Percentiles rank a stretch among this genome's conserved stretches.
Conservation (phyloP, 352 stramenopile species). For the Thraustochytrium striatum region DNA sequence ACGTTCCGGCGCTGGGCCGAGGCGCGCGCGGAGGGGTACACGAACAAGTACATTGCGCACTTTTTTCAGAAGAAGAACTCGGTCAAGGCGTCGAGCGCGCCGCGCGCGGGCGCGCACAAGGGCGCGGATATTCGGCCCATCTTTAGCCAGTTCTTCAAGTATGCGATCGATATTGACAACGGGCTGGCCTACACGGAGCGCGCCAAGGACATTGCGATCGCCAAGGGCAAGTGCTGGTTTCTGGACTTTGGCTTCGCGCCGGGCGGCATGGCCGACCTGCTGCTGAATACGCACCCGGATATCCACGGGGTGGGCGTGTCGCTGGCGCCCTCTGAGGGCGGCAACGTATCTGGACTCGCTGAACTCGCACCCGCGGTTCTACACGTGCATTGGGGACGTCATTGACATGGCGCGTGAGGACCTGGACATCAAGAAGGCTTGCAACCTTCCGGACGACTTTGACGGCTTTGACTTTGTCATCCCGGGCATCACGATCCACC, state of each 20-base stretch:
- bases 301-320: slow-evolving; percentile 33
- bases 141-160: slow-evolving; percentile 45
- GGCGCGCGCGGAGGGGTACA: slow-evolving; percentile 13
- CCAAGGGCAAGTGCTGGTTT: slow-evolving; percentile 24
- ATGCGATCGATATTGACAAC: slow-evolving; percentile 41
- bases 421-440: slow-evolving; percentile 18
- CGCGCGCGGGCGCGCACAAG: slow-evolving; percentile 20
- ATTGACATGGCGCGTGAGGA: slow-evolving; percentile 43
- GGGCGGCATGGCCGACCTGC: slow-evolving; percentile 35
- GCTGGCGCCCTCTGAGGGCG: slow-evolving; percentile 14
- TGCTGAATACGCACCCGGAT: slow-evolving; percentile 35
- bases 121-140: slow-evolving; percentile 37
- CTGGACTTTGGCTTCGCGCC: slow-evolving; percentile 45
- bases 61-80: slow-evolving; percentile 45
- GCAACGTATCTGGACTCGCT: slow-evolving; percentile 38
- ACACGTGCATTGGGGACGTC: slow-evolving; percentile 38
- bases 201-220: slow-evolving; percentile 18
- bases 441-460: slow-evolving; percentile 21
- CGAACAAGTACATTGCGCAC: slow-evolving; percentile 34
- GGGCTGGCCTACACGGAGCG: slow-evolving; percentile 43
- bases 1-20: slow-evolving; percentile 14
- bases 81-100: neutral
- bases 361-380: slow-evolving; percentile 4
- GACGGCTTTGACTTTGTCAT: slow-evolving; percentile 45
- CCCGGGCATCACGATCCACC: slow-evolving; percentile 37